Evolutionary conservation across 2,329 filamentous ascomycete genomes (phyloP).

Genomic region (Diaporthe capsici): DNA sequence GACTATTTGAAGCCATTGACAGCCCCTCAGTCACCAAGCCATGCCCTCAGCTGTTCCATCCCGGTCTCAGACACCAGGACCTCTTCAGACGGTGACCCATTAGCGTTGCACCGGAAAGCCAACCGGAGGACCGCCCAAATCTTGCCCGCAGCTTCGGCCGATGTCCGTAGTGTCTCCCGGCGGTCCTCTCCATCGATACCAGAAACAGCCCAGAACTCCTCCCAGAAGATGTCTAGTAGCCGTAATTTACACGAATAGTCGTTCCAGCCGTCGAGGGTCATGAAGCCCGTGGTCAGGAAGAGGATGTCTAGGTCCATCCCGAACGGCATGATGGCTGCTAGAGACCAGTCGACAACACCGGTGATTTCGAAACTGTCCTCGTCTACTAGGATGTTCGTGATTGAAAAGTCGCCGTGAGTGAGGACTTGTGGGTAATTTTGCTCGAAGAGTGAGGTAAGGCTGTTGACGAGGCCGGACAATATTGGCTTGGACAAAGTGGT

Average conservation of each 20-base stretch:
- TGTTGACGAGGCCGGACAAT: slow-evolving; percentile 42
- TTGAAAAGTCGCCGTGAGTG: slow-evolving; percentile 49
- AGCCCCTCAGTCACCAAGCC: no score
- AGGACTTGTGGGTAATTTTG: slow-evolving; percentile 49
- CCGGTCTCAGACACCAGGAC: neutral
- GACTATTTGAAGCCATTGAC: no score
- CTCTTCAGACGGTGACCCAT: slow-evolving; percentile 45
- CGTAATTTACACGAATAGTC: slow-evolving; percentile 46
- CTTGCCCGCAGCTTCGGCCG: slow-evolving; percentile 45
- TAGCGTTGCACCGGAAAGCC: slow-evolving; percentile 46
- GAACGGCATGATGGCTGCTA: slow-evolving; percentile 45
- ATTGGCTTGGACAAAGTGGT: slow-evolving; percentile 36
- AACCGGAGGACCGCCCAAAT: slow-evolving; percentile 49
- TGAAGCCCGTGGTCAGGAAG: slow-evolving; percentile 47
- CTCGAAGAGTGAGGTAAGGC: slow-evolving; percentile 46
- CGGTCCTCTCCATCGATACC: slow-evolving; percentile 40
- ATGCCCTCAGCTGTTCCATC: neutral
- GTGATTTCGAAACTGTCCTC: slow-evolving; percentile 46
- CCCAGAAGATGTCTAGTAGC: slow-evolving; percentile 47
- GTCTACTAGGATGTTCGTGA: slow-evolving; percentile 50
- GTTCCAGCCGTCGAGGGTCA: slow-evolving; percentile 47
- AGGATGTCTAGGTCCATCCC: slow-evolving; percentile 36
- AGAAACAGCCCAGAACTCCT: slow-evolving; percentile 48
- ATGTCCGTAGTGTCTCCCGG: neutral
- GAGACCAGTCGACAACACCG: slow-evolving; percentile 51